Base-by-base conservation (phyloP, 2,329 filamentous ascomycete species). In the Botrytis paeoniae region DNA sequence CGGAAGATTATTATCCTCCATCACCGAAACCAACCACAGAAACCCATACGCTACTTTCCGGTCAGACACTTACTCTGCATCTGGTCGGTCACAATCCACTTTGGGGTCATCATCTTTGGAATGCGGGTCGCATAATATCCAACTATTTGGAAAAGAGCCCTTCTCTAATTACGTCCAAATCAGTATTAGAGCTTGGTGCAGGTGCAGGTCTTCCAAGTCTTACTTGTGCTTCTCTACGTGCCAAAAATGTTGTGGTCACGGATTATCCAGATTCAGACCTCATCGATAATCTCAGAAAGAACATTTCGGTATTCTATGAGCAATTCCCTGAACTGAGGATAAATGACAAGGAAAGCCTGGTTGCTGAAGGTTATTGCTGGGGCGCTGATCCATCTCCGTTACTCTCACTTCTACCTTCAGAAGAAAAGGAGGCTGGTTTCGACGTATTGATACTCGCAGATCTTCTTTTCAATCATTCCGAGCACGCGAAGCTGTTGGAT, bases 71-170 rank as follows among this genome's bases (percentile, higher is more conserved):
- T n/a, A 75, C 75, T n/a, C 87, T 97, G 76, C 89, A 93, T 78
- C 89, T 98, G 20, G 93, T 97, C 62, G 95, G 95, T 74, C 91
- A 93, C 82, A 95, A 93, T 84, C 93, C 94, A 37, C 88, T 97
- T 22, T 97, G 97, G 89, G 95, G 93, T 25, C 93, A 98, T 82
- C 88, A 93, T 76, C 87, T 98, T 43, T 98, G 95, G 95, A 97
- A 98, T 82, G 95, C 93, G 74, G 91, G 92, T 74, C 91, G 93
- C 75, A 89, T 93, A 57, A 87, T 95, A 66, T 89, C 94, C 25
- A 86, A 89, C 77, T 94, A 94, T 82, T 89, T 98, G 73, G 93
- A 97, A 82, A 84, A 88, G 60, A 85, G 89, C 76, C 86, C 89
- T n/a, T 79, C 82, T 14, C 86, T 93, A 7, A 86, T 97, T n/a